Base-by-base conservation (phyloP, 2,329 filamentous ascomycete species). In the Fusarium pseudonygamai region DNA sequence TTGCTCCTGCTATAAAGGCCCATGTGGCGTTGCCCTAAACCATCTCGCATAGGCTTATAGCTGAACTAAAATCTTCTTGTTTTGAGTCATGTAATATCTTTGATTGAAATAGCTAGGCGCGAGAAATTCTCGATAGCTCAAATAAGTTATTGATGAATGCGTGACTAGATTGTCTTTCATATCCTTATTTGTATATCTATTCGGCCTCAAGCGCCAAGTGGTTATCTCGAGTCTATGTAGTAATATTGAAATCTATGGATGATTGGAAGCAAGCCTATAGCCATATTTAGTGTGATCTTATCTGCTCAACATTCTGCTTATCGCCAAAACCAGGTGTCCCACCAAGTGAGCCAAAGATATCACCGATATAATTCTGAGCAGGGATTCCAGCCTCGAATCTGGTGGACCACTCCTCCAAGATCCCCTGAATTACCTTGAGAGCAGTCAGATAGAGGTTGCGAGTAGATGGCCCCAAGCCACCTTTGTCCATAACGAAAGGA, bases 1-100 rank as follows among this genome's bases (percentile, higher is more conserved):
- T 97, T 82, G 93, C 92, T 66, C 98, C 98, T 83, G 91, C 95
- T 1, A 92, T 98, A 79, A 97, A 96, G 84, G 96, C 95, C 5
- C 82, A 98, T 73, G 96, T 96, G 7, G 91, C 97, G 89, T 98
- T 94, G 85, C 90, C 92, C 7, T 74, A 89, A 86, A 71, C 94
- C 92, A 75, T 92, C 92, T 2, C 2, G 10, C 3, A 16, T 34
- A 16, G 5, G 24, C 20, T 22, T 16, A 5, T 39, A n/a, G 14
- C 18, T 16, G 34, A n/a, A 26, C 24, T 39, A 11, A 53, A 28
- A 1, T 16, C 4, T 39, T n/a, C 2, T 53, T 37, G 13, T 26
- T 22, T 28, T 4, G 13, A 28, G 7, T 18, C 3, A 20, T 11
- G 30, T 12, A 4, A 24, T 3, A 15, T 26, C 13, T 12, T 20